phyloP scores from a whole-genome alignment of 306 rosid species.

The Medicago lupulina region DNA sequence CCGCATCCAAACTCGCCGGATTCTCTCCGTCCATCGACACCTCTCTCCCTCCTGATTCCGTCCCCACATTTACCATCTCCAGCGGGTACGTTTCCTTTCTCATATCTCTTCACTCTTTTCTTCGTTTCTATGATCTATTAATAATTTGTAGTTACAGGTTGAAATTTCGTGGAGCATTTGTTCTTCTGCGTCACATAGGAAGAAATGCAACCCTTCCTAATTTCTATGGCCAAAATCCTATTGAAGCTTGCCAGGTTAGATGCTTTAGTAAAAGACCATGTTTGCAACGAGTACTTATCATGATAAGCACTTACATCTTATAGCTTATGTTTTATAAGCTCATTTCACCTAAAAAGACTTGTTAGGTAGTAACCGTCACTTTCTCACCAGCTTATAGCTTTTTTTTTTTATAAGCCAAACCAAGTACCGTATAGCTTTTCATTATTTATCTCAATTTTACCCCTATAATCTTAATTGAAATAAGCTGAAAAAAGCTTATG shows the following conservation, averaged over 20 bases:
- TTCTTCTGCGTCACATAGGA: constrained; percentile 74
- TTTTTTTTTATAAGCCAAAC: too few relatives aligned
- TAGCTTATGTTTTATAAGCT: too few relatives aligned
- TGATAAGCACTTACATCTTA: too few relatives aligned
- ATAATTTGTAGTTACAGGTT: constrained; percentile 47
- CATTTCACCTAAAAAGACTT: too few relatives aligned
- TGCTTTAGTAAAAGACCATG: not conserved
- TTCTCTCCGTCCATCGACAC: constrained; percentile 53
- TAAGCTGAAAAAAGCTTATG: too few relatives aligned
- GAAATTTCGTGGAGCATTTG: constrained; percentile 65
- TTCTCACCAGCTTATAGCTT: too few relatives aligned
- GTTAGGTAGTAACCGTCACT: too few relatives aligned
- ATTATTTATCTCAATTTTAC: too few relatives aligned
- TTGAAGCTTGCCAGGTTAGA: constrained; percentile 62
- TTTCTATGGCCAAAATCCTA: constrained; percentile 69
- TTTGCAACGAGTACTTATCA: too few relatives aligned
- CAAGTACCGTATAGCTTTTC: too few relatives aligned
- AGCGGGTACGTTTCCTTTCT: constrained; percentile 60
- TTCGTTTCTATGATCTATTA: not conserved
- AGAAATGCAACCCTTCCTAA: constrained; percentile 58
- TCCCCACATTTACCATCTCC: constrained; percentile 59
- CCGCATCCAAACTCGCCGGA: constrained; percentile 72
- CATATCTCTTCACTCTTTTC: not conserved
- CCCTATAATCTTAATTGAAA: too few relatives aligned
- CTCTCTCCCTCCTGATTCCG: constrained; percentile 62